Conservation (phyloP, 345 rosid species). For the Microcos paniculata region DNA sequence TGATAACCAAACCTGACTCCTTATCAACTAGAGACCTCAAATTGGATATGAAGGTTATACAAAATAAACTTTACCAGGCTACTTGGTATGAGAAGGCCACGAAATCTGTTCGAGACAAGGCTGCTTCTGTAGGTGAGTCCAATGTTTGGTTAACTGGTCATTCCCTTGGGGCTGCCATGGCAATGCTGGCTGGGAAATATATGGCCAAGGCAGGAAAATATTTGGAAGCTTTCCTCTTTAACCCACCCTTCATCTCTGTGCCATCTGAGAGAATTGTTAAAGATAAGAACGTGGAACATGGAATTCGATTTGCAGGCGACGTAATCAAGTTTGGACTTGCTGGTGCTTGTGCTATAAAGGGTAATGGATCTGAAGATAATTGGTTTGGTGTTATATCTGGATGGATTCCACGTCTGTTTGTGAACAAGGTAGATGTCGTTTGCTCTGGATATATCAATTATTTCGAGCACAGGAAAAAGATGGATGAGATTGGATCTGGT, state of each 20-base stretch:
- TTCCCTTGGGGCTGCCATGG: conserved; percentile 83
- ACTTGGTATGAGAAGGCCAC: conserved; percentile 65
- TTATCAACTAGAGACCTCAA: no score
- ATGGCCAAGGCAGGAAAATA: conserved; percentile 56
- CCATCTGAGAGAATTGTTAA: conserved; percentile 59
- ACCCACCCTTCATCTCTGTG: conserved; percentile 74
- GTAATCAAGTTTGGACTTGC: conserved; percentile 78
- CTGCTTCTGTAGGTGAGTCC: conserved; percentile 50
- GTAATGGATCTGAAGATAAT: conserved; percentile 29
- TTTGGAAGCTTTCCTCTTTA: conserved; percentile 62
- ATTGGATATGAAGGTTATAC: conserved; percentile 52
- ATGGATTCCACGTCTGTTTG: conserved; percentile 64
- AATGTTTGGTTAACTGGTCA: conserved; percentile 88
- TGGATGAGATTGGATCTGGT: conserved; percentile 82
- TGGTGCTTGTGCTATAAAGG: conserved; percentile 32
- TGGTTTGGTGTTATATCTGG: conserved; percentile 50
- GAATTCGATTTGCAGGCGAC: conserved; percentile 62
- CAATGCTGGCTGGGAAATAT: conserved; percentile 67
- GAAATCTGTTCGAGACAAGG: conserved; percentile 58
- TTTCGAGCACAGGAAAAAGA: conserved; percentile 72
- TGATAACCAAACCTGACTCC: conserved; percentile 48
- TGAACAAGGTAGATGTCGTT: conserved; percentile 56
- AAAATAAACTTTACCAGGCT: conserved; percentile 57
- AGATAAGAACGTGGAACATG: conserved; percentile 54
- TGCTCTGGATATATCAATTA: conserved; percentile 76